Base-by-base conservation (phyloP, 345 rosid genomes). In the Ceriops zippeliana region DNA sequence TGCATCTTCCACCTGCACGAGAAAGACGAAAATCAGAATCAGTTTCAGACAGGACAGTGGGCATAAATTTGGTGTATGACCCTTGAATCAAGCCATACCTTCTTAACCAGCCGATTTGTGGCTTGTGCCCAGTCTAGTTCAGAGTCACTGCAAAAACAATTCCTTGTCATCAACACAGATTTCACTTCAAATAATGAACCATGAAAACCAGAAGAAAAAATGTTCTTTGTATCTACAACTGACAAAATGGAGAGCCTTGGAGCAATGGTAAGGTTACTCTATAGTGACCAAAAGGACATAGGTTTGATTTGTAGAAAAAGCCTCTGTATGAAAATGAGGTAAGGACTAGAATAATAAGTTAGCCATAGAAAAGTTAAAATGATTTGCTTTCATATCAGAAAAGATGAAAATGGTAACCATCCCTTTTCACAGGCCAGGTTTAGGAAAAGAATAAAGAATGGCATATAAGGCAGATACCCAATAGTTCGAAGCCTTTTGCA, bases 81-180 rank as follows among this genome's bases (percentile, higher is more conserved):
- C 51, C 53, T 28, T 60, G 47, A 21, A 65, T n/a, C 67, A 61
- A 70, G 73, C 62, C 81, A 34, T 64, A 91, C 99, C 86, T 91
- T 93, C 83, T 88, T 96, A 58, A 73, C 64, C 78, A 85, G 69
- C 66, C 88, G 83, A 76, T 87, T 86, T 67, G 88, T 75, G 19
- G 83, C 87, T 61, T 67, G 81, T 7, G 86, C 86, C 99, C 98
- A 91, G 57, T 82, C 86, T 21, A 52, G 74, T 70, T 91, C 99
- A 6, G 85, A 85, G 72, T 52, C 70, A 59, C 99, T 91, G 86
- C 77, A 81, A 81, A 79, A 77, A 37, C 17, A n/a, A 57, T 69
- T 58, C 19, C 59, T 34, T 17, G 0, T 57, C 21, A 60, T n/a
- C 52, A 34, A 22, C 30, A 56, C 28, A 27, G 30, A 42, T 42